phyloP scores from a whole-genome alignment of 331 rosid species.

The Quercus tomentella region DNA sequence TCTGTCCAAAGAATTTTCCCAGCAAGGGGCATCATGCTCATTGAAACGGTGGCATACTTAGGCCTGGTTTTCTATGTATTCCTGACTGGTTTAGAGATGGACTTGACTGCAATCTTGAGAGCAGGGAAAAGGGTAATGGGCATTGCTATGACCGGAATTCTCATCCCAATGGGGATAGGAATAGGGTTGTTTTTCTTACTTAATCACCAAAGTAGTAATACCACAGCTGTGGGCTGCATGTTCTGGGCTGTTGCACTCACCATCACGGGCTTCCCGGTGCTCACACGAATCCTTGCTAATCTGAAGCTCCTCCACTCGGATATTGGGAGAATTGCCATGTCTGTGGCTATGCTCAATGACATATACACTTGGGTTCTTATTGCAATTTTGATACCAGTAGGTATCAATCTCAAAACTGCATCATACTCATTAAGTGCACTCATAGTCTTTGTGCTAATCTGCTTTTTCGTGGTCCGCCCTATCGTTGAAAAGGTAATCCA shows the following conservation, averaged over 20 bases:
- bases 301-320: conserved; percentile 55
- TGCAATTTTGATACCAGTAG: conserved; percentile 27
- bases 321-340: conserved; percentile 45
- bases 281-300: conserved; percentile 42
- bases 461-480: conserved; percentile 35
- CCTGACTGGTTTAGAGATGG: conserved; percentile 58
- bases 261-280: conserved; percentile 51
- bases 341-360: conserved; percentile 44
- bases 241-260: conserved; percentile 38
- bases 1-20: background rate
- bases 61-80: conserved; percentile 52
- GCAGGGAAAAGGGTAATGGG: conserved; percentile 34
- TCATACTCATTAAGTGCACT: conserved; percentile 21
- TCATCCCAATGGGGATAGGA: conserved; percentile 39
- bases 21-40: conserved; percentile 5
- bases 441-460: conserved; percentile 6
- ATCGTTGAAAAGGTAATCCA: conserved; percentile 23
- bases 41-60: conserved; percentile 39
- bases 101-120: conserved; percentile 33
- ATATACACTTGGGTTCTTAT: conserved; percentile 45
- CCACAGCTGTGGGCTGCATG: background rate
- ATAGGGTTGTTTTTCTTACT: conserved; percentile 10
- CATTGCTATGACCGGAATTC: conserved; percentile 43
- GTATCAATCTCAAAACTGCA: background rate
- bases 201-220: background rate